Evolutionary conservation across 371 early-diverging fungal species (phyloP).

Genomic region (Synchytrium microbalum): DNA sequence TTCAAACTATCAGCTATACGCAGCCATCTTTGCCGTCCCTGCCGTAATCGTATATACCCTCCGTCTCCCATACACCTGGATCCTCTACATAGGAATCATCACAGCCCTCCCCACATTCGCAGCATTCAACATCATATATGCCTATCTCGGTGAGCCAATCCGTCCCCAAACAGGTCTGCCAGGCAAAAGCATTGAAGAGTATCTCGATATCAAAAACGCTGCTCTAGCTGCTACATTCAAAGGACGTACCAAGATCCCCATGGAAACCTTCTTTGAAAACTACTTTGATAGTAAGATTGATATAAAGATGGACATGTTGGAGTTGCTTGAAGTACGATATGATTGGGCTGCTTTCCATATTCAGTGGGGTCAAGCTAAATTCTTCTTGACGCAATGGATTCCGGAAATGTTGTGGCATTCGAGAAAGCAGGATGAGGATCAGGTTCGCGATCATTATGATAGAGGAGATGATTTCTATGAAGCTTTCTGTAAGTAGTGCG

Average conservation of each 20-base stretch:
- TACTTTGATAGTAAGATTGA: slow-evolving; percentile 94
- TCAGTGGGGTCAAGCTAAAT: slow-evolving; percentile 76
- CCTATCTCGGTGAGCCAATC: slow-evolving; percentile 55
- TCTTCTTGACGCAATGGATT: slow-evolving; percentile 89
- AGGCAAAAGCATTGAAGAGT: slow-evolving; percentile 69
- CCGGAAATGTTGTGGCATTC: slow-evolving; percentile 93
- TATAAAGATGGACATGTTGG: slow-evolving; percentile 74
- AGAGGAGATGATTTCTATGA: slow-evolving; percentile 96
- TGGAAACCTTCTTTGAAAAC: slow-evolving; percentile 91
- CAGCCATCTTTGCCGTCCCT: slow-evolving; percentile 38
- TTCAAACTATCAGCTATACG: slow-evolving; percentile 26
- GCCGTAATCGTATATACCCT: slow-evolving; percentile 43
- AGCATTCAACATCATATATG: slow-evolving; percentile 45
- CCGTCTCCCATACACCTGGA: slow-evolving; percentile 50
- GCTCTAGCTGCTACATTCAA: slow-evolving; percentile 60
- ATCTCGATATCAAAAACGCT: slow-evolving; percentile 79
- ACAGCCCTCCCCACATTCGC: slow-evolving; percentile 63
- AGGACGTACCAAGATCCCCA: slow-evolving; percentile 83
- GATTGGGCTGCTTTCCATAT: slow-evolving; percentile 90
- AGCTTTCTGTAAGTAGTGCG: slow-evolving; percentile 54
- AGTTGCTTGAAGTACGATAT: slow-evolving; percentile 82
- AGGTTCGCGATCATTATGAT: slow-evolving; percentile 95
- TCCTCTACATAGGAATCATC: slow-evolving; percentile 50
- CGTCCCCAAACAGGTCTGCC: slow-evolving; percentile 68
- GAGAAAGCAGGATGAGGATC: slow-evolving; percentile 90